A percentile compares a stretch with the other conserved stretches of the same genome.
Evolutionary conservation across 1,284 basidiomycete genomes (phyloP).

Genomic region (Boletus semigastroideus): DNA sequence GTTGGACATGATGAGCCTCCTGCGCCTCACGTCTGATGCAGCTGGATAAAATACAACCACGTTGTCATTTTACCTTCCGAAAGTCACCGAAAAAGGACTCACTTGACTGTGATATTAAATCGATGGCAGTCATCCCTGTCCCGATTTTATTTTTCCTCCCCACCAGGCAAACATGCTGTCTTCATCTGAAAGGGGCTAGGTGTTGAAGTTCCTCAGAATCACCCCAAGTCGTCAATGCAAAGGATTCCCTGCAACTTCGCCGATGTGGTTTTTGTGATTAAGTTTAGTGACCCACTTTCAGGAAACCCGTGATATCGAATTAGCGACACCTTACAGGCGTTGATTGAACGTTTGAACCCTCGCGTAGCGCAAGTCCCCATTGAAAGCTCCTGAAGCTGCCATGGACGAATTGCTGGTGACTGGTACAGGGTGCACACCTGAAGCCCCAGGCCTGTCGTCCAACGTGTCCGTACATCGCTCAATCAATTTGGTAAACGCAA

Average conservation of each 20-base stretch:
- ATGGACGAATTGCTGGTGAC: no score
- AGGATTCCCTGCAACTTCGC: slow-evolving; percentile 76
- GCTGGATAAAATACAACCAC: slow-evolving; percentile 46
- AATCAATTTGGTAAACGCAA: no score
- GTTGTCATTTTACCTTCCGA: neutral
- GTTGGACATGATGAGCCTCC: no score
- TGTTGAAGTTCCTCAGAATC: slow-evolving; percentile 80
- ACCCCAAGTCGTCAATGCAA: slow-evolving; percentile 67
- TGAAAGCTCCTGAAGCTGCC: no score
- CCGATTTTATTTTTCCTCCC: slow-evolving; percentile 60
- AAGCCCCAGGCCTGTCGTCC: no score
- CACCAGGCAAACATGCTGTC: slow-evolving; percentile 80
- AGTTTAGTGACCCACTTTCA: no score
- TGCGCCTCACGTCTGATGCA: slow-evolving; percentile 85
- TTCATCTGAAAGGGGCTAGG: slow-evolving; percentile 83
- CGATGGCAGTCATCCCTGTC: slow-evolving; percentile 54
- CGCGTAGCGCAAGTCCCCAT: no score
- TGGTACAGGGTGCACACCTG: no score
- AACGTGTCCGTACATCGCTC: no score
- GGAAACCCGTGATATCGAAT: no score
- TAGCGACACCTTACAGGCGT: no score
- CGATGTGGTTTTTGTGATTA: slow-evolving; percentile 78
- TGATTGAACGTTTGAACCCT: no score
- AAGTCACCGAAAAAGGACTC: slow-evolving; percentile 32
- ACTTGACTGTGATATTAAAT: slow-evolving; percentile 70